Conservation (phyloP, 139 green algal genomes). For the Tetradesmus lagerheimii region DNA sequence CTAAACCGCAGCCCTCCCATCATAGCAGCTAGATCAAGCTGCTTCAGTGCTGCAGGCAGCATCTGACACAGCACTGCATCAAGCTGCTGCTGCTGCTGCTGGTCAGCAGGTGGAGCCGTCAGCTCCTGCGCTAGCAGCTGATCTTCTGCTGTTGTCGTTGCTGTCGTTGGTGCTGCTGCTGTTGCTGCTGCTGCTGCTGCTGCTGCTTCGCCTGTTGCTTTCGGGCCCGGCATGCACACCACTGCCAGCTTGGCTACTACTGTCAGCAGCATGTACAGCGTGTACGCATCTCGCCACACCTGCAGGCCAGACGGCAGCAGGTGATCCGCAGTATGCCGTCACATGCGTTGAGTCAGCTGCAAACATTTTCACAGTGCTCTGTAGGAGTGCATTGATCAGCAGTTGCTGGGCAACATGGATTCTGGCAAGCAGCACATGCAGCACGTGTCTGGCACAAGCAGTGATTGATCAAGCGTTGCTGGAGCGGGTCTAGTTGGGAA, state of each 20-base stretch:
- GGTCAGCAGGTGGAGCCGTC: neutral
- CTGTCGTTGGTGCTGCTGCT: neutral
- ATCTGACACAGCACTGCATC: neutral
- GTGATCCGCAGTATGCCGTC: neutral
- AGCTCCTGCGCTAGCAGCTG: neutral
- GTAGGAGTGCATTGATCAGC: neutral
- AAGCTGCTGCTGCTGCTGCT: constrained; percentile 10
- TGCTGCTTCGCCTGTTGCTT: neutral
- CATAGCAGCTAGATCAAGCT: constrained; percentile 86
- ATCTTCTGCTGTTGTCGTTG: neutral
- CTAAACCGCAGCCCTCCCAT: constrained; percentile 84
- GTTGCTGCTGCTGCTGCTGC: neutral
- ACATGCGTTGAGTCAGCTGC: neutral
- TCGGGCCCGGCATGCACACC: neutral
- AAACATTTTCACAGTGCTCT: neutral
- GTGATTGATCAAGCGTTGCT: no score
- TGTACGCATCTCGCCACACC: constrained; percentile 88
- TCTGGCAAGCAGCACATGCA: no score
- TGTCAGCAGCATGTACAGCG: constrained; percentile 67
- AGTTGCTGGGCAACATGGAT: neutral
- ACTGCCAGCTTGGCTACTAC: constrained; percentile 33
- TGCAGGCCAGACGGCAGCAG: constrained; percentile 22
- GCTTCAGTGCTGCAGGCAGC: constrained; percentile 51
- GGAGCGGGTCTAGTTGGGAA: no score
- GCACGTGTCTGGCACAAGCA: no score